Base-by-base conservation (phyloP, 441 rosid species). In the Adansonia rubrostipa region DNA sequence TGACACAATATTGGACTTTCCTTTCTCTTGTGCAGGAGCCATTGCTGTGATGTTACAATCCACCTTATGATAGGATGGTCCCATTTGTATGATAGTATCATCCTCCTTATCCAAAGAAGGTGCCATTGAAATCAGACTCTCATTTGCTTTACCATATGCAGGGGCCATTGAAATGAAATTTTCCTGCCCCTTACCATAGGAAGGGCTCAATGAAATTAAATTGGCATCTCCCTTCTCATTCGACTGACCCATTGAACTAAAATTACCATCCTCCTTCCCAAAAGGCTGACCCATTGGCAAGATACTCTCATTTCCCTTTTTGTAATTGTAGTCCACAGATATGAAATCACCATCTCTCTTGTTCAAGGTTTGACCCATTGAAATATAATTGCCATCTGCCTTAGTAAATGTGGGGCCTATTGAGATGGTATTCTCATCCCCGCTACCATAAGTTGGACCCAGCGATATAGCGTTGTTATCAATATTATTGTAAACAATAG, bases 211-310 rank as follows among this genome's bases (percentile, higher is more conserved):
- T 28, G 89, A 82, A 44, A 79, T 69, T 57, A 60, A 77, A 80
- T 80, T 82, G 77, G 68, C 68, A 64, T 82, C 87, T 44, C 74
- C 83, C 78, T 85, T 87, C 42, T 48, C 84, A 75, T 81, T 87
- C 42, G 85, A 71, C 61, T 79, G 84, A 51, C 86, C 84, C 77
- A 85, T 81, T 45, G 88, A 78, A 14, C 82, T 78, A 76, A 86
- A 80, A 75, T 58, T 80, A 70, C 45, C 85, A 66, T 80, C 84
- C 33, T 56, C 80, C 80, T 87, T 86, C 66, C 79, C 75, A 79
- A 85, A 83, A 50, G 88, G 84, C 74, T 75, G 89, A 77, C 83
- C 85, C 85, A 83, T 78, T 1, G 86, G 82, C 77, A 85, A 77
- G 40, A 85, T 67, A 63, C 22, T 83, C 57, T 79, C 87, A 78